Base-by-base conservation (phyloP, 2,329 filamentous ascomycete genomes). In the Alternaria tenuissima region DNA sequence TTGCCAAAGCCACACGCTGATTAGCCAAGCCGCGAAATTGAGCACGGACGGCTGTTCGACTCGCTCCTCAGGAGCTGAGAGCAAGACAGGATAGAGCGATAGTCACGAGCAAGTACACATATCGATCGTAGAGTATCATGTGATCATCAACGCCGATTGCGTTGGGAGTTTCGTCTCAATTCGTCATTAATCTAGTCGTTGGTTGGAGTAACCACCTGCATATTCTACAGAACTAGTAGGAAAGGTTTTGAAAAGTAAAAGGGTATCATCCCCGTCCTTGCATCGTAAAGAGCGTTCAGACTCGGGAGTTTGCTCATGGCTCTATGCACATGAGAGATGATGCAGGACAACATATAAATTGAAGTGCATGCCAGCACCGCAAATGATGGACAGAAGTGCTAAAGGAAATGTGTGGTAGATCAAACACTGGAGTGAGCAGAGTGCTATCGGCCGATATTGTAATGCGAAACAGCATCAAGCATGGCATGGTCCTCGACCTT, bases 401-500 rank as follows among this genome's bases (percentile, higher is more conserved):
- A 36, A 26, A 38, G 46, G 32, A 24, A 18, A 28, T 16, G 22
- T 41, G 9, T 26, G 11, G 49, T 24, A 52, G 12, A 39, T 26
- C 22, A 16, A 49, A n/a, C 14, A 49, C 20, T 49, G 20, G 8
- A 44, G 14, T 14, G 16, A 44, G 39, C 18, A 12, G 7, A 20
- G 26, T 26, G 20, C 42, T 42, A 60, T 26, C 52, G 20, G 9
- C 26, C 36, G 5, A 65, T 55, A 6, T 47, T 57, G 39, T 56
- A 59, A 3, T 52, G 41, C 11, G 62, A 60, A 3, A 61, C 51
- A 26, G 53, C n/a, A 5, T 49, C 38, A 3, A 62, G 34, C 43
- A 55, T 46, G n/a, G 30, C 41, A 43, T 62, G 55, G 26, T 55
- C 43, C 14, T 59, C 46, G n/a, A 54, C 41, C 32, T 60, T 52